Conservation (phyloP, 1,284 basidiomycete genomes). For the Amylostereum areolatum region DNA sequence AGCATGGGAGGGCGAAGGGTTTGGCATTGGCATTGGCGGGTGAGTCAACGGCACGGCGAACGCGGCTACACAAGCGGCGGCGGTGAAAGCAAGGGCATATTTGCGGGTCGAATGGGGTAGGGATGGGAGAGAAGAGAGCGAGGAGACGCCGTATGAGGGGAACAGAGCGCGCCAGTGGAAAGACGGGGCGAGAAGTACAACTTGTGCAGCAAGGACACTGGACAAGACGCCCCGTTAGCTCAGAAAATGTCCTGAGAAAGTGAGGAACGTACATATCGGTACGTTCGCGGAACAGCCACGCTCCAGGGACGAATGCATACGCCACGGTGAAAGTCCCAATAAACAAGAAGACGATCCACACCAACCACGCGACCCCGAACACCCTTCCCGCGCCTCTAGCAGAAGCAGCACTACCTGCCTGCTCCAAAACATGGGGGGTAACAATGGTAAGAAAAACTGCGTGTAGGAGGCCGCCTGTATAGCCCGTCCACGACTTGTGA, state of each 20-base stretch:
- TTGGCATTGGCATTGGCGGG: constrained; percentile 39
- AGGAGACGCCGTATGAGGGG: neutral
- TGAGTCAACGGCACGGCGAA: constrained; percentile 49
- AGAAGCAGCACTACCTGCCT: constrained; percentile 31
- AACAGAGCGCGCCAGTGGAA: constrained; percentile 9
- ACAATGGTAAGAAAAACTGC: constrained; percentile 66
- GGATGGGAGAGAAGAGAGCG: constrained; percentile 2
- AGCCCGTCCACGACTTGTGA: constrained; percentile 71
- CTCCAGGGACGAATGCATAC: constrained; percentile 91
- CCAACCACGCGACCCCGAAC: constrained; percentile 62
- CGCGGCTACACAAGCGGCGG: constrained; percentile 41
- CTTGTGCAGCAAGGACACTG: constrained; percentile 11
- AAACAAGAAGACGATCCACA: constrained; percentile 13
- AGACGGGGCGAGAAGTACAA: constrained; percentile 9
- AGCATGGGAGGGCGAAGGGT: constrained; percentile 32
- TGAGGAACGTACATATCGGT: constrained; percentile 56
- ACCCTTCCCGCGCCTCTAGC: constrained; percentile 26
- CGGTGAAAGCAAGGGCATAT: constrained; percentile 18
- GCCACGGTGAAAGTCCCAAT: constrained; percentile 62
- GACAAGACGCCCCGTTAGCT: neutral
- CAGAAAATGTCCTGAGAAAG: neutral
- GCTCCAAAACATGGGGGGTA: constrained; percentile 49
- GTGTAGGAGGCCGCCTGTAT: constrained; percentile 62
- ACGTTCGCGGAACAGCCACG: constrained; percentile 72
- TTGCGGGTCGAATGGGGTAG: constrained; percentile 7